Conservation (phyloP, 225 moss, liverwort and hornwort genomes). For the Pseudisothecium myosuroides region DNA sequence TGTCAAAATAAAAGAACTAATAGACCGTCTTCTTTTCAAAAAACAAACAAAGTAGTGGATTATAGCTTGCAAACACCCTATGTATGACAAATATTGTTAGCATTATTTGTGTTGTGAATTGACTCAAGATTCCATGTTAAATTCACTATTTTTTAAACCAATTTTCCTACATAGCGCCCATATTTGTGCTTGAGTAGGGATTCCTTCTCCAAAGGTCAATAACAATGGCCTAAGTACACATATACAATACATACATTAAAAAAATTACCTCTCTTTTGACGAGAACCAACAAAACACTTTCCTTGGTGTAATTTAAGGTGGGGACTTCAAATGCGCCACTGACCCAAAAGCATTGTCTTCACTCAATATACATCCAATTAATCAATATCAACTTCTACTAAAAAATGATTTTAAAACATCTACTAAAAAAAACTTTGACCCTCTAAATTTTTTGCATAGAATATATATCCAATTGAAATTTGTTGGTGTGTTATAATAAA, state of each 20-base stretch:
- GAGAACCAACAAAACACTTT: background rate
- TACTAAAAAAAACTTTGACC: background rate
- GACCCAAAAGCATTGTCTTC: fast-evolving
- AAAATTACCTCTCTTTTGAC: background rate
- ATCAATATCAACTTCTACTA: background rate
- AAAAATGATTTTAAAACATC: background rate
- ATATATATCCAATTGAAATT: background rate
- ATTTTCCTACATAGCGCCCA: fast-evolving
- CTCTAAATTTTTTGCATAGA: background rate
- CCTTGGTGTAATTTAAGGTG: background rate
- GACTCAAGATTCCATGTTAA: background rate
- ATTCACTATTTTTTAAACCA: background rate
- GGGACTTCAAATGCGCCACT: background rate
- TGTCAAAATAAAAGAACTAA: background rate
- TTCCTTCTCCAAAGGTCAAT: background rate
- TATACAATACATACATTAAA: background rate
- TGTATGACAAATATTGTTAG: background rate
- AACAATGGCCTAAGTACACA: background rate
- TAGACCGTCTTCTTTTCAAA: fast-evolving
- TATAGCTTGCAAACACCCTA: fast-evolving
- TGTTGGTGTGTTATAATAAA: background rate
- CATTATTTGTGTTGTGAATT: too few species aligned
- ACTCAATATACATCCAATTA: fast-evolving
- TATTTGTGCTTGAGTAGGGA: background rate
- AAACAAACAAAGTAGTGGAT: background rate